Evolutionary conservation across 257 asterid species (phyloP).

Genomic region (Lycium barbarum): DNA sequence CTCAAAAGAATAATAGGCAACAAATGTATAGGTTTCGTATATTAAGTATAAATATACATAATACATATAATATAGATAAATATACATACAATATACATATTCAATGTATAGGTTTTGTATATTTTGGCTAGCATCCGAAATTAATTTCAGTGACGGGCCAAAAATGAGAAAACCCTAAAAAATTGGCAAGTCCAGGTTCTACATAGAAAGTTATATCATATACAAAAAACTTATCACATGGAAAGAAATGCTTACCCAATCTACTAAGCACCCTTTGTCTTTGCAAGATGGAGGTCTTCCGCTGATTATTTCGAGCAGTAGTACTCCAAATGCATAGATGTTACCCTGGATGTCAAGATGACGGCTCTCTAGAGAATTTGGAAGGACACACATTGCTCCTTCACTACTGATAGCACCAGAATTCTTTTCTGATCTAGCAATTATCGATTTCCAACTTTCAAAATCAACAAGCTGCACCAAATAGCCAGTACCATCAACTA

Average conservation of each 20-base stretch:
- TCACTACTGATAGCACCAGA: conserved; percentile 71
- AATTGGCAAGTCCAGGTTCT: background rate
- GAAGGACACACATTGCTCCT: conserved; percentile 78
- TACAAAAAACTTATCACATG: background rate
- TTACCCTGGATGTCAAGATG: conserved; percentile 79
- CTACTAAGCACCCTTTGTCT: conserved; percentile 81
- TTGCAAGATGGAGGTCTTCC: conserved; percentile 90
- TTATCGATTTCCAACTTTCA: conserved; percentile 87
- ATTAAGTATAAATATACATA: too few relatives aligned
- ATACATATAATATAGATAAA: too few relatives aligned
- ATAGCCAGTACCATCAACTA: background rate
- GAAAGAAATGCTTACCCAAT: conserved; percentile 69
- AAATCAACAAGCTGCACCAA: conserved; percentile 85
- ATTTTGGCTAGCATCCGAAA: background rate
- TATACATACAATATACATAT: too few relatives aligned
- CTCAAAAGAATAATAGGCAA: too few relatives aligned
- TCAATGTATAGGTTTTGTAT: too few relatives aligned
- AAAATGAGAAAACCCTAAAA: too few relatives aligned
- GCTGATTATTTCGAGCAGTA: conserved; percentile 82
- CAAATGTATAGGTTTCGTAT: too few relatives aligned
- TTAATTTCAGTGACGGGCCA: too few relatives aligned
- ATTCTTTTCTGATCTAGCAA: conserved; percentile 85
- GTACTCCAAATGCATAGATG: conserved; percentile 80
- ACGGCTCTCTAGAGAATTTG: conserved; percentile 73
- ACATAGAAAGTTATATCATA: background rate